Base-by-base conservation (phyloP, 148 eudicot genomes). In the Silene conica region DNA sequence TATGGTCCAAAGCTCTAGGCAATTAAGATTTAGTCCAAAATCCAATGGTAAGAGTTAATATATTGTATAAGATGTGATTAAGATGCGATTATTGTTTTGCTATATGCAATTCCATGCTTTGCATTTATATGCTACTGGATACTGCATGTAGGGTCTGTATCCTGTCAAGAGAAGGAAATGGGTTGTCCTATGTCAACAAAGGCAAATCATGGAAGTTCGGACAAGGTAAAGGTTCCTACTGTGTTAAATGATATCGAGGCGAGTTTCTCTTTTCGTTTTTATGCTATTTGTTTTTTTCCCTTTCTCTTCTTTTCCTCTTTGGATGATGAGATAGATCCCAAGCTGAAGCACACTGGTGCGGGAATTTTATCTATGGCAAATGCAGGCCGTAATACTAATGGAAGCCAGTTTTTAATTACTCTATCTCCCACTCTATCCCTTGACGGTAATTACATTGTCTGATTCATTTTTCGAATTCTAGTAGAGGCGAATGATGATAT, bases 41-140 rank as follows among this genome's bases (percentile, higher is more conserved):
- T 69, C 22, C 48, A 62, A 45, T 57, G 80, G 82, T 79, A 57
- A 59, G 73, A 48, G 55, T 66, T 9, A 21, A 23, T 50, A 50
- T 23, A 1, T 65, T 60, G 13, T 31, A 48, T 48, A 1, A 14
- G 18, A 38, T 56, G 8, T 9, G 20, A 21, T 62, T 19, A 31
- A 31, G 34, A 31, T 31, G 34, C 34, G 34, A 31, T 13, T 6
- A 5, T 38, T 21, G 52, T 6, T 21, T 22, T 22, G 16, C n/a
- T 14, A 1, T 45, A 22, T 19, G 13, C 8, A 43, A 14, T 22
- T 25, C 16, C 2, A 6, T 11, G 25, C 43, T 10, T 28, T 18
- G 18, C 3, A 70, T 18, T 46, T 61, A 69, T 28, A 50, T 61
- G 48, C 10, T 50, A 25, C 64, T 58, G 57, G 56, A 43, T 59